phyloP scores from a whole-genome alignment of 2,329 filamentous ascomycete species.

The Rhynchosporium graminicola region DNA sequence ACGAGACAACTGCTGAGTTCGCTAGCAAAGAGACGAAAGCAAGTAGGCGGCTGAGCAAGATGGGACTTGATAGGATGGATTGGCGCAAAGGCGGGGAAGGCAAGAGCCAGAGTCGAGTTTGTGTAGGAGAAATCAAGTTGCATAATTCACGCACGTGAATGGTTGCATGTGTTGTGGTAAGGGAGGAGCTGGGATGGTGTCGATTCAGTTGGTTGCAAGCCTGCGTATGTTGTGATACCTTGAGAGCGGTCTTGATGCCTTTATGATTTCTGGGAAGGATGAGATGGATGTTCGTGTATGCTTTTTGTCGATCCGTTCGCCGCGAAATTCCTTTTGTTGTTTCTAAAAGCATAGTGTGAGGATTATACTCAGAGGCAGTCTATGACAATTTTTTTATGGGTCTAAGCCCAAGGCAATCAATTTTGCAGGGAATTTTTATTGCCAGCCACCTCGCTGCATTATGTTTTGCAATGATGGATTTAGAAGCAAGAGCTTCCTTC shows the following conservation, averaged over 20 bases:
- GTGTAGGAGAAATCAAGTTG: conserved; percentile 32
- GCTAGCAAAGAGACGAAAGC: conserved; percentile 23
- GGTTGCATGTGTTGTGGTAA: conserved; percentile 5
- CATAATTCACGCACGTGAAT: conserved; percentile 17
- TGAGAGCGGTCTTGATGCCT: conserved; percentile 22
- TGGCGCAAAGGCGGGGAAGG: conserved; percentile 31
- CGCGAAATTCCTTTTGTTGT: conserved; percentile 7
- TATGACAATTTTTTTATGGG: not conserved
- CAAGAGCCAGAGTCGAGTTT: conserved; percentile 26
- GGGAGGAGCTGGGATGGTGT: not conserved
- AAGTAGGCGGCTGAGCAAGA: conserved; percentile 30
- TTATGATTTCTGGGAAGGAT: conserved; percentile 23
- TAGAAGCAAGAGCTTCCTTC: no score
- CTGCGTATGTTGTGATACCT: conserved; percentile 13
- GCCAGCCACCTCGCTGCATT: no score
- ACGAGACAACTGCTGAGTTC: conserved; percentile 21
- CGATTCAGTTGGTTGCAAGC: conserved; percentile 7
- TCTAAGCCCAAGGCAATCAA: not conserved
- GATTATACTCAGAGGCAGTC: conserved; percentile 4
- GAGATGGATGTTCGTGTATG: conserved; percentile 18
- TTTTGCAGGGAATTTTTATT: no score
- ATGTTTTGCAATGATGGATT: no score
- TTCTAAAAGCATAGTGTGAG: not conserved
- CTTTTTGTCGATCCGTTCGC: conserved; percentile 14
- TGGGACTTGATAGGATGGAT: conserved; percentile 35